phyloP scores from a whole-genome alignment of 805 yeast genomes.

The Wickerhamomyces queroliae region DNA sequence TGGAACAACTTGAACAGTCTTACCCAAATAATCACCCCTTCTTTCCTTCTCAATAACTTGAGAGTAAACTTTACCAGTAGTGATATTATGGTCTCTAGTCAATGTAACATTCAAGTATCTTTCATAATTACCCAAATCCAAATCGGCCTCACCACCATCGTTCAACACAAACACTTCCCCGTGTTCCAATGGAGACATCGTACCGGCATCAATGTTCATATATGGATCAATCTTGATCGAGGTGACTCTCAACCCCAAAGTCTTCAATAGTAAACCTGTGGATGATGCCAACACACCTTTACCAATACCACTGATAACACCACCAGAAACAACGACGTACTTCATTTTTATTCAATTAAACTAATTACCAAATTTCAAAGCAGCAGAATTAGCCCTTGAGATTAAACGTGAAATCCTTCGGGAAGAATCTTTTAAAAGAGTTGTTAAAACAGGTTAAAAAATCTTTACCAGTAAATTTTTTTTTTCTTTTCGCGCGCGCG shows the following conservation, averaged over 20 bases:
- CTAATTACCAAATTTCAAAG: not conserved
- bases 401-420: conserved; percentile 9
- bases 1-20: conserved; percentile 99
- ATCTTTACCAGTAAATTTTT: not conserved
- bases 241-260: conserved; percentile 91
- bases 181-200: conserved; percentile 98
- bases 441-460: too few species aligned
- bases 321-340: conserved; percentile 99
- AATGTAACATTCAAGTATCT: conserved; percentile 91
- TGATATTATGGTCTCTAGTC: conserved; percentile 91
- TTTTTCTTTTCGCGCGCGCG: not conserved
- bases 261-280: conserved; percentile 90
- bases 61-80: conserved; percentile 96
- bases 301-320: conserved; percentile 99
- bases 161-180: conserved; percentile 97
- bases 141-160: conserved; percentile 99
- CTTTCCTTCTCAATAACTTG: conserved; percentile 93
- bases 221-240: conserved; percentile 98
- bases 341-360: conserved; percentile 50
- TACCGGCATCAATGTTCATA: conserved; percentile 99
- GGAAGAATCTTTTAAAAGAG: conserved; percentile 3
- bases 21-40: conserved; percentile 95
- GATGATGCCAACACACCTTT: conserved; percentile 98
- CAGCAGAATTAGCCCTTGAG: not conserved
- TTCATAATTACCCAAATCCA: conserved; percentile 97